Base-by-base conservation (phyloP, 208 protist species). In the Wallacemonas collosoma region DNA sequence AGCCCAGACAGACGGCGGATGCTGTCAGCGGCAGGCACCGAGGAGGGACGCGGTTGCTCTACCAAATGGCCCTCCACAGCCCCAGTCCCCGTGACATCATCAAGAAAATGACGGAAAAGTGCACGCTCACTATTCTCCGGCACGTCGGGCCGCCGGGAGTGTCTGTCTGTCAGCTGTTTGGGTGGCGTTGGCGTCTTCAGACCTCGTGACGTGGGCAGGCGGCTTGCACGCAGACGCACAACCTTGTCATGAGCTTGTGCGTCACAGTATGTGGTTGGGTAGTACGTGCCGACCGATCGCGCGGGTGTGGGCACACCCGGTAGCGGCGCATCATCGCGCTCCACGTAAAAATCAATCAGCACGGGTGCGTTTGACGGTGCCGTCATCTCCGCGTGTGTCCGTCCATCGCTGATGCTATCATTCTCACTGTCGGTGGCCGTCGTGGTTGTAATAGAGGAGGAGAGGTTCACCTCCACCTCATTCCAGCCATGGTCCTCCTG, bases 341-440 rank as follows among this genome's bases (percentile, higher is more conserved):
- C 64, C 64, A 69, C 51, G 47, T 55, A 69, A 57, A 58, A 69
- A 48, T 69, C 51, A 11, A 69, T 47, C 15, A 58, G 51, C 6
- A 69, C 47, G 5, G 51, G 51, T 40, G 50, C 60, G 12, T n/a
- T 5, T 3, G 56, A 56, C 51, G 51, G 7, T 8, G 47, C 51
- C 6, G n/a, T 9, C n/a, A 26, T 26, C 9, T 56, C 14, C 12
- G 51, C 51, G 8, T 56, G 15, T 6, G 51, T 35, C 9, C 9
- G 8, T n/a, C 12, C 51, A 9, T 6, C 51, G n/a, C 26, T 5
- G 15, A n/a, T n/a, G 26, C n/a, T 5, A 6, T 5, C 51, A 56
- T n/a, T 6, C 6, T 6, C 12, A 12, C 45, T 6, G 45, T 12
- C 14, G 15, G 51, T 36, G 51, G 8, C 5, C 51, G n/a, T 7